These are phyloP conservation scores for Talaromyces verruculosus DNA, from an alignment of 2,329 filamentous ascomycete genomes.

Conservation along the genomic window DNA sequence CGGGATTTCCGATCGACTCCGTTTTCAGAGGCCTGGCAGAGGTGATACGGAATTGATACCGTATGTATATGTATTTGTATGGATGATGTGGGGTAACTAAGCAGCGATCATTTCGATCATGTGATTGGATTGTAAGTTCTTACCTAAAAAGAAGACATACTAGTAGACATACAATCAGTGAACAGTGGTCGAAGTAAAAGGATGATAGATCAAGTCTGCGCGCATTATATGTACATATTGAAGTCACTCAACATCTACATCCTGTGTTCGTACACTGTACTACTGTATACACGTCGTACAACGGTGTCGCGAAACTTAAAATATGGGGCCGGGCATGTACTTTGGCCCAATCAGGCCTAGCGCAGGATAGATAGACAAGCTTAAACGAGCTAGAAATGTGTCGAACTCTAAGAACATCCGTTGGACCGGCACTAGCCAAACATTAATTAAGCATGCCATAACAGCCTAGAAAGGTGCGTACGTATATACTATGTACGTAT, in stretches of 20 bases:
- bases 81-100: slow-evolving; percentile 1
- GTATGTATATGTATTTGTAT: too few species aligned
- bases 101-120: slow-evolving; percentile 1
- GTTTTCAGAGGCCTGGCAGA: background rate
- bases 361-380: background rate
- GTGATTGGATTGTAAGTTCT: background rate
- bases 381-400: background rate
- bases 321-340: background rate
- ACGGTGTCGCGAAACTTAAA: background rate
- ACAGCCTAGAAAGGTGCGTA: background rate
- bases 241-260: background rate
- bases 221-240: background rate
- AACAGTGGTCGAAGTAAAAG: too few species aligned
- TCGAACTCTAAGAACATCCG: background rate
- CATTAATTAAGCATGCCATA: background rate
- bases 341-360: background rate
- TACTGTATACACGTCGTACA: background rate
- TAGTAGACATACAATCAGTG: too few species aligned
- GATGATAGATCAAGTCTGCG: too few species aligned
- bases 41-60: background rate
- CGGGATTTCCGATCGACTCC: slow-evolving; percentile 2
- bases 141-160: too few species aligned
- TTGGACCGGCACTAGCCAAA: slow-evolving; percentile 1
- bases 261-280: background rate
- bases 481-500: background rate